phyloP scores from a whole-genome alignment of 1,284 basidiomycete species.

The Macrocystidia cucumis region DNA sequence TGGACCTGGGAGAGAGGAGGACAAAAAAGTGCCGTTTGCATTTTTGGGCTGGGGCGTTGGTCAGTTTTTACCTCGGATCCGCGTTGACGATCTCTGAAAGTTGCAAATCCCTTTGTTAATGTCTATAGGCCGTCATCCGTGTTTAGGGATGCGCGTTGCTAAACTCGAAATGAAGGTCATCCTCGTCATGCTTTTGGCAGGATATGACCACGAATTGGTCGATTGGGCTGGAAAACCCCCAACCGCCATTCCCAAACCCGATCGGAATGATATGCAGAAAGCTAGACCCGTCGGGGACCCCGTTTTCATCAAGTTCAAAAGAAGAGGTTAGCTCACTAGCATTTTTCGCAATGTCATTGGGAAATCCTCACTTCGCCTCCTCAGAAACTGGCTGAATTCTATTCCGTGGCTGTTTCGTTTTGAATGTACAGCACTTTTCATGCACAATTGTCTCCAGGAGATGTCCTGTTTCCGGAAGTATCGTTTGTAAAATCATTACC shows the following conservation, averaged over 20 bases:
- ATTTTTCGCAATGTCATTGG: too few species aligned
- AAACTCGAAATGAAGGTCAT: slow-evolving; percentile 29
- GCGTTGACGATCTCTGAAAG: too few species aligned
- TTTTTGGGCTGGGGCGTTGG: slow-evolving; percentile 30
- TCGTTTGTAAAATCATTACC: too few species aligned
- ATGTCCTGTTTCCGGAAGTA: too few species aligned
- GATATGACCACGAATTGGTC: slow-evolving; percentile 24
- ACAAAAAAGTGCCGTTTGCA: slow-evolving; percentile 18
- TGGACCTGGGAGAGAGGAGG: slow-evolving; percentile 18
- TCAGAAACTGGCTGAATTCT: too few species aligned
- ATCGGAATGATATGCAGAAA: slow-evolving; percentile 19
- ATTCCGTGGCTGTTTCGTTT: too few species aligned
- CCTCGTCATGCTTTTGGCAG: slow-evolving; percentile 21
- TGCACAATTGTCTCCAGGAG: too few species aligned
- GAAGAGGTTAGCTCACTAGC: too few species aligned
- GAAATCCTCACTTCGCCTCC: too few species aligned
- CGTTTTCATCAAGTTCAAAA: background rate
- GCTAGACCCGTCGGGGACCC: slow-evolving; percentile 1
- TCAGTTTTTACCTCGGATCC: too few species aligned
- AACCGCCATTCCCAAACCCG: slow-evolving; percentile 14
- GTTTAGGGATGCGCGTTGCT: slow-evolving; percentile 24
- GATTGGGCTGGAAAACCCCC: slow-evolving; percentile 17
- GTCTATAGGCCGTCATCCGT: slow-evolving; percentile 23
- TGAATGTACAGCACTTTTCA: too few species aligned
- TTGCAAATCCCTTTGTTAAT: too few species aligned